phyloP scores from a whole-genome alignment of 2,329 filamentous ascomycete species.

The Tolypocladium nubicola region DNA sequence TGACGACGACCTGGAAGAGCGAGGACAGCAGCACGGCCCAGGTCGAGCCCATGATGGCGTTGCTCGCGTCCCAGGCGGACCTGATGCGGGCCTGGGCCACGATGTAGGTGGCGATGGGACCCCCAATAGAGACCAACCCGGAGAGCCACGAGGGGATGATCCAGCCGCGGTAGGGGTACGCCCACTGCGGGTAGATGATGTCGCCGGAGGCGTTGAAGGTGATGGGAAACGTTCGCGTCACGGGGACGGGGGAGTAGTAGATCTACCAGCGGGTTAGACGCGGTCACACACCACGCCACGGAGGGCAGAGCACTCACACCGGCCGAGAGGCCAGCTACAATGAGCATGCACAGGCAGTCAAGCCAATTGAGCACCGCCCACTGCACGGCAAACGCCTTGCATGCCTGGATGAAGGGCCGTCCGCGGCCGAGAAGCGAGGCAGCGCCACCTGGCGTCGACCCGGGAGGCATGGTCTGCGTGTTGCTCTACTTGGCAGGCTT shows the following conservation, averaged over 20 bases:
- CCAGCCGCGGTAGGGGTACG: slow-evolving; percentile 53
- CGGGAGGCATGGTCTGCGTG: neutral
- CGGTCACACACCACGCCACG: too few relatives aligned
- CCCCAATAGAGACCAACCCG: slow-evolving; percentile 41
- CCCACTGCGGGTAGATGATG: slow-evolving; percentile 52
- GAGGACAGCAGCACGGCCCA: slow-evolving; percentile 49
- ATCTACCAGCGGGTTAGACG: slow-evolving; percentile 21
- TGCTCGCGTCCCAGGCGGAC: slow-evolving; percentile 50
- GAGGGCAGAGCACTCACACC: slow-evolving; percentile 12
- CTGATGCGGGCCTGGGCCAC: slow-evolving; percentile 46
- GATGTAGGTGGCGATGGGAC: slow-evolving; percentile 48
- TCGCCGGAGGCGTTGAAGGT: slow-evolving; percentile 46
- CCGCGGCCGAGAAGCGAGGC: neutral
- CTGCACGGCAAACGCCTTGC: slow-evolving; percentile 18
- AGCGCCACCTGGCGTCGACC: neutral
- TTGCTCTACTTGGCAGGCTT: neutral
- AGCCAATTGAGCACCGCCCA: slow-evolving; percentile 50
- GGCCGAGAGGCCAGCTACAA: slow-evolving; percentile 29
- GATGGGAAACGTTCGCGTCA: slow-evolving; percentile 51
- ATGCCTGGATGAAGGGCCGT: neutral
- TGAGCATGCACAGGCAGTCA: slow-evolving; percentile 48
- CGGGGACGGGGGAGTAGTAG: slow-evolving; percentile 42
- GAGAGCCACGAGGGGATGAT: slow-evolving; percentile 50
- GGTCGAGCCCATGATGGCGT: slow-evolving; percentile 48
- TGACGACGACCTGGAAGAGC: slow-evolving; percentile 56